Percentiles rank a stretch among this genome's conserved stretches.
Conservation (phyloP, 73 alveolate genomes). For the Paramecium octaurelia region DNA sequence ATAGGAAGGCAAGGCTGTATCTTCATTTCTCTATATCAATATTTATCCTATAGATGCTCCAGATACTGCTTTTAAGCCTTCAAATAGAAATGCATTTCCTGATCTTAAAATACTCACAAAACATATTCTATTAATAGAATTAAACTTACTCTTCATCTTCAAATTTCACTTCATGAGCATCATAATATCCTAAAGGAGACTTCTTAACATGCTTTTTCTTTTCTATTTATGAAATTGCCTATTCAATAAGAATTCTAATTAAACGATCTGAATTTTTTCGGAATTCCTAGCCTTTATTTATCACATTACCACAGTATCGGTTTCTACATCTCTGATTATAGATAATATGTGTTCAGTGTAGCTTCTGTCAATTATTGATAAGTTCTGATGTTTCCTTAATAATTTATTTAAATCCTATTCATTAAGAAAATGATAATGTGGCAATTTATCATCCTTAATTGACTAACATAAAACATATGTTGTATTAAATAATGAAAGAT, state of each 20-base stretch:
- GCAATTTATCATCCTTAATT: neutral
- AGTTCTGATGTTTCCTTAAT: neutral
- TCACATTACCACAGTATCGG: neutral
- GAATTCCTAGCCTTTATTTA: slow-evolving; percentile 52
- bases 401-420: neutral
- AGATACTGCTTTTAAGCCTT: slow-evolving; percentile 67
- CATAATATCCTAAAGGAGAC: slow-evolving; percentile 71
- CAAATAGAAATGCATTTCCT: slow-evolving; percentile 74
- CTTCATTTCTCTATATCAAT: slow-evolving; percentile 78
- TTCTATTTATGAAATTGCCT: slow-evolving; percentile 71
- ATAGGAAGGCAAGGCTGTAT: slow-evolving; percentile 65
- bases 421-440: neutral
- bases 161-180: slow-evolving; percentile 63
- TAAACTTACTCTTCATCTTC: slow-evolving; percentile 56
- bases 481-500: neutral
- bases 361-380: neutral
- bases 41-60: slow-evolving; percentile 78
- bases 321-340: neutral
- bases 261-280: slow-evolving; percentile 73
- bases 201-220: slow-evolving; percentile 39
- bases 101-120: slow-evolving; percentile 82
- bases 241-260: slow-evolving; percentile 72
- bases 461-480: neutral
- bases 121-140: neutral
- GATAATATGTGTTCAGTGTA: neutral